These are phyloP conservation scores for Aureobasidium sp. DNA, from an alignment of 2,329 filamentous ascomycete genomes.

Conservation along the genomic window DNA sequence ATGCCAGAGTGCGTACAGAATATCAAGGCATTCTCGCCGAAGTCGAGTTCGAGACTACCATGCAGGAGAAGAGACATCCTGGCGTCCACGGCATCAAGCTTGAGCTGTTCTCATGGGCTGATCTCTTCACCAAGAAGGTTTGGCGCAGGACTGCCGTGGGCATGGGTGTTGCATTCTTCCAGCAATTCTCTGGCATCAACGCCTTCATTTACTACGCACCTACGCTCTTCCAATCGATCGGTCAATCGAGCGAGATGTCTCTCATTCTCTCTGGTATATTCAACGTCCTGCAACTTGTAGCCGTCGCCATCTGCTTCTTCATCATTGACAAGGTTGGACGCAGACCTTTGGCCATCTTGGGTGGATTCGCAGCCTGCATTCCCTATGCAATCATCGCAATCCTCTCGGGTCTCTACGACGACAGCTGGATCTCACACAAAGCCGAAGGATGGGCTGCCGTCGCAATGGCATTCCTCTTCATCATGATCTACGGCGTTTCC, in stretches of 20 bases:
- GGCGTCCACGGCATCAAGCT: constrained; percentile 37
- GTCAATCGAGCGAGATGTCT: constrained; percentile 25
- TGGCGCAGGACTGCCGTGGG: constrained; percentile 46
- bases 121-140: constrained; percentile 46
- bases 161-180: constrained; percentile 50
- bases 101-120: constrained; percentile 43
- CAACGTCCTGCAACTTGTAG: constrained; percentile 57
- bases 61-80: constrained; percentile 35
- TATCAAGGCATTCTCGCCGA: constrained; percentile 21
- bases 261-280: constrained; percentile 54
- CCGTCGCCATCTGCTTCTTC: constrained; percentile 56
- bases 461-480: constrained; percentile 20
- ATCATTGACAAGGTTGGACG: constrained; percentile 60
- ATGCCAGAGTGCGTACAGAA: constrained; percentile 19
- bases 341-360: constrained; percentile 45
- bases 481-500: constrained; percentile 47
- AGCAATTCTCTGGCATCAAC: constrained; percentile 50
- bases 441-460: constrained; percentile 18
- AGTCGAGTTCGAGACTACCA: constrained; percentile 18
- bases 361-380: constrained; percentile 24
- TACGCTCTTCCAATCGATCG: constrained; percentile 49
- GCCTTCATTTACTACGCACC: constrained; percentile 57
- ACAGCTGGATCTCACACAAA: constrained; percentile 22
- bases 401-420: constrained; percentile 21
- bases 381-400: constrained; percentile 28